Evolutionary conservation across 2,329 filamentous ascomycete species (phyloP).

Genomic region (Xylariaceae sp.): DNA sequence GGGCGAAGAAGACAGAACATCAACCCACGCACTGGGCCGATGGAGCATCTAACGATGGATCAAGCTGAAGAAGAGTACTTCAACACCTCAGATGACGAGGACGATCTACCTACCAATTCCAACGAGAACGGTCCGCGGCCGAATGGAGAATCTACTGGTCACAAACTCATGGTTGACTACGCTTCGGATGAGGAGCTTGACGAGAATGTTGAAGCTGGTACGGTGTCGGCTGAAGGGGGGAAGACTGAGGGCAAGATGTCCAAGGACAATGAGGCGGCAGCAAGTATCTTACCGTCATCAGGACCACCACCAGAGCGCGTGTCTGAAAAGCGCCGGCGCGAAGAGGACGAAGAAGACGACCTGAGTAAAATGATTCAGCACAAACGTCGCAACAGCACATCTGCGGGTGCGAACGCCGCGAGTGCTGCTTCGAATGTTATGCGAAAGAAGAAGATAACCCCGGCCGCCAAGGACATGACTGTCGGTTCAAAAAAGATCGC

Average conservation of each 20-base stretch:
- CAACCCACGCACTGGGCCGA: constrained; percentile 51
- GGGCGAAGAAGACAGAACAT: constrained; percentile 38
- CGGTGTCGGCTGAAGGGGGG: constrained; percentile 30
- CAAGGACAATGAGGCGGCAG: constrained; percentile 32
- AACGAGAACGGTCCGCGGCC: constrained; percentile 36
- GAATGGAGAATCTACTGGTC: constrained; percentile 61
- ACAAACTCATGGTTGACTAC: constrained; percentile 84
- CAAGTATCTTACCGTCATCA: too few relatives aligned
- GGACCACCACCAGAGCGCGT: constrained; percentile 74
- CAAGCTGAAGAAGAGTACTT: constrained; percentile 90
- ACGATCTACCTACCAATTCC: constrained; percentile 49
- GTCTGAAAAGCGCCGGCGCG: constrained; percentile 83
- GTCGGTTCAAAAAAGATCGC: constrained; percentile 51
- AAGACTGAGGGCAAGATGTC: constrained; percentile 29
- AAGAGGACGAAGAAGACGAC: constrained; percentile 91
- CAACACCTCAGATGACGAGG: constrained; percentile 82
- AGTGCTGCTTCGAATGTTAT: constrained; percentile 35
- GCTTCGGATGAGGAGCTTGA: constrained; percentile 82
- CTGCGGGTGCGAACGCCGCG: constrained; percentile 41
- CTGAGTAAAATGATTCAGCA: constrained; percentile 73
- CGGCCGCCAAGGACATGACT: constrained; percentile 36
- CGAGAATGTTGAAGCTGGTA: constrained; percentile 55
- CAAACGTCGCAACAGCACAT: constrained; percentile 59
- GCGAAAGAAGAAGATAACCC: constrained; percentile 45
- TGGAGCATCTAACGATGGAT: constrained; percentile 72